phyloP scores from a whole-genome alignment of 2,329 filamentous ascomycete species.

The Paraphoma sp. region DNA sequence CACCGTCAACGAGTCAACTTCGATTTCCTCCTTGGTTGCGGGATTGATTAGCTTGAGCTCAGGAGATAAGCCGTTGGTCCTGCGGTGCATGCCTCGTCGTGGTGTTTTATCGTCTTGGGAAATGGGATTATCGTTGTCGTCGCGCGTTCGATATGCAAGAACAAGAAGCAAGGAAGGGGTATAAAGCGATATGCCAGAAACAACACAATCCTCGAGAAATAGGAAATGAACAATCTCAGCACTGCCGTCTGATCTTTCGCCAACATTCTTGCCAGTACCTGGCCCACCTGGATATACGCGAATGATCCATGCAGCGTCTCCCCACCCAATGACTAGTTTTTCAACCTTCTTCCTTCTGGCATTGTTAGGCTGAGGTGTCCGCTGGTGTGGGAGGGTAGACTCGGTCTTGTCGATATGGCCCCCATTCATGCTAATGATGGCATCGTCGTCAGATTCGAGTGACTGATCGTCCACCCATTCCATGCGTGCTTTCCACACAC shows the following conservation, averaged over 20 bases:
- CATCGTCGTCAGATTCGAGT: constrained; percentile 74
- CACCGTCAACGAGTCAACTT: constrained; percentile 84
- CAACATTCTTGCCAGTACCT: constrained; percentile 69
- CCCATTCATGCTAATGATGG: constrained; percentile 46
- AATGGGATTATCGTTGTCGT: constrained; percentile 68
- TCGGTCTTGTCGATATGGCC: constrained; percentile 42
- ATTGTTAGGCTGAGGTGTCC: constrained; percentile 51
- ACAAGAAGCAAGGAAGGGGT: constrained; percentile 89
- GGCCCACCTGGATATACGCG: constrained; percentile 82
- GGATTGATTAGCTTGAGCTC: constrained; percentile 93
- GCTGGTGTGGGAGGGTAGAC: constrained; percentile 49
- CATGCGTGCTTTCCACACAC: constrained; percentile 88
- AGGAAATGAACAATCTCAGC: constrained; percentile 93
- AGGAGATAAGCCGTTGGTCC: constrained; percentile 81
- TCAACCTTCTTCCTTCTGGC: constrained; percentile 58
- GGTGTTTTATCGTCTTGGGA: constrained; percentile 64
- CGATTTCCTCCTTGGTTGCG: constrained; percentile 79
- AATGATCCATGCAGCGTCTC: constrained; percentile 93
- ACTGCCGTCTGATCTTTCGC: constrained; percentile 75
- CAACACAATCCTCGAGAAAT: constrained; percentile 90
- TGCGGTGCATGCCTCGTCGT: constrained; percentile 70
- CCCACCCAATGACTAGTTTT: constrained; percentile 92
- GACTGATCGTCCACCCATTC: constrained; percentile 91
- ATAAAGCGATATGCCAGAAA: constrained; percentile 96
- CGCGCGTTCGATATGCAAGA: constrained; percentile 84